Conservation (phyloP, 345 rosid species). For the Eucalyptus brandiana region DNA sequence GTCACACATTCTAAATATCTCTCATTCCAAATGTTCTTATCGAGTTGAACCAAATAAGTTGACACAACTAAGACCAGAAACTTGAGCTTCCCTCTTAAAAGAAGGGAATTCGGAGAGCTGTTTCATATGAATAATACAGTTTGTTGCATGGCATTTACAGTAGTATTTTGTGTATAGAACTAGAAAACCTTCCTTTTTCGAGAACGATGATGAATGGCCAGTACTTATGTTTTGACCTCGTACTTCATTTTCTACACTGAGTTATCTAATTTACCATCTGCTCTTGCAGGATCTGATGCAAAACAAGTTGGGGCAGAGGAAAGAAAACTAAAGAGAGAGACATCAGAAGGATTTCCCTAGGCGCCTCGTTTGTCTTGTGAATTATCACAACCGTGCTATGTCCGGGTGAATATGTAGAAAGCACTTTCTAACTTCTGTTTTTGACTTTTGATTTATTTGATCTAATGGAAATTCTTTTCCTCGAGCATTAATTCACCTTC, state of each 20-base stretch:
- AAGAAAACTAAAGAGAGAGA: neutral
- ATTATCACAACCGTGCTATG: neutral
- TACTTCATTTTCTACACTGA: neutral
- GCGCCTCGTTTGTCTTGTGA: neutral
- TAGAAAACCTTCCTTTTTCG: neutral
- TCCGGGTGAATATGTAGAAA: neutral
- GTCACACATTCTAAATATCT: neutral
- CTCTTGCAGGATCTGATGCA: neutral
- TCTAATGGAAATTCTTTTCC: neutral
- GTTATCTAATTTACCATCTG: neutral
- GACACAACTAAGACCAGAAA: neutral
- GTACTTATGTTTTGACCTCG: neutral
- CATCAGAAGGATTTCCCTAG: neutral
- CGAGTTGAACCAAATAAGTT: neutral
- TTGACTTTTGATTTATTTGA: neutral
- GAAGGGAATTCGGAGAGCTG: neutral
- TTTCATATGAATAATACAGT: neutral
- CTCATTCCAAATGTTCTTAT: neutral
- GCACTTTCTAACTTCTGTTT: neutral
- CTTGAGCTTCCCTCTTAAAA: neutral
- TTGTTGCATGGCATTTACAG: neutral
- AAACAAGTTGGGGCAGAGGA: neutral
- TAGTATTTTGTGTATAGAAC: neutral
- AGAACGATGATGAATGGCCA: neutral
- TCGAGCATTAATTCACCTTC: neutral